Percentiles rank a stretch among this genome's conserved stretches.
These are phyloP conservation scores for Aspergillus melleus DNA, from an alignment of 2,329 filamentous ascomycete genomes.

Conservation along the genomic window DNA sequence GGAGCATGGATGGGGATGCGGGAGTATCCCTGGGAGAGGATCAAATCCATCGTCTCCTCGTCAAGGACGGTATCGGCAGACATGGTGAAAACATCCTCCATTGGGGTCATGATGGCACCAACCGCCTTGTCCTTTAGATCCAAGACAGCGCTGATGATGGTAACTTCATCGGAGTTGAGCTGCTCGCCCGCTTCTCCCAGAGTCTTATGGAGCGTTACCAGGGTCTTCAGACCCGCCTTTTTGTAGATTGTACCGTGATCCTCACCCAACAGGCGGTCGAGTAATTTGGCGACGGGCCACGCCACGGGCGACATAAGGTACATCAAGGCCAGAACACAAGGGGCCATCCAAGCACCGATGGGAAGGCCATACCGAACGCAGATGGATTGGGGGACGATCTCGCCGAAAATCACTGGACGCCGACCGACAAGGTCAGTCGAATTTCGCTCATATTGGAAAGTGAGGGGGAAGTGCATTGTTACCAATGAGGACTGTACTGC, in stretches of 20 bases:
- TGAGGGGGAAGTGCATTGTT: constrained; percentile 34
- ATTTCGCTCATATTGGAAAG: neutral
- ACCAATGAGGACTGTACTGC: constrained; percentile 93
- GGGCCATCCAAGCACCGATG: constrained; percentile 92
- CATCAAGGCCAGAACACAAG: constrained; percentile 84
- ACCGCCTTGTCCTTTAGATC: constrained; percentile 97
- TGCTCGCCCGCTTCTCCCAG: constrained; percentile 81
- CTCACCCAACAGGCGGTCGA: constrained; percentile 89
- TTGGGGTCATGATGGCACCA: constrained; percentile 95
- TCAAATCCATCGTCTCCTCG: constrained; percentile 90
- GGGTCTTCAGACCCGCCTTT: constrained; percentile 93
- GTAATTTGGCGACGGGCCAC: constrained; percentile 92
- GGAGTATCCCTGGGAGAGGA: constrained; percentile 91
- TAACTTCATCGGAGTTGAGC: constrained; percentile 95
- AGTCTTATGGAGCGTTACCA: constrained; percentile 92
- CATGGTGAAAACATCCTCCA: constrained; percentile 96
- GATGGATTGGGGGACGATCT: constrained; percentile 92
- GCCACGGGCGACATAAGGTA: constrained; percentile 85
- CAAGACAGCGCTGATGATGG: constrained; percentile 94
- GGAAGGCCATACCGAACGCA: constrained; percentile 94
- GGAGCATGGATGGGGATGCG: constrained; percentile 91
- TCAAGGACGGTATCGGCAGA: constrained; percentile 92
- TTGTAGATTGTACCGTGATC: constrained; percentile 98
- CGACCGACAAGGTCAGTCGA: neutral
- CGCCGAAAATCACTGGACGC: constrained; percentile 85